Evolutionary conservation across 2,329 filamentous ascomycete genomes (phyloP).

Genomic region (Fusarium xylarioides): DNA sequence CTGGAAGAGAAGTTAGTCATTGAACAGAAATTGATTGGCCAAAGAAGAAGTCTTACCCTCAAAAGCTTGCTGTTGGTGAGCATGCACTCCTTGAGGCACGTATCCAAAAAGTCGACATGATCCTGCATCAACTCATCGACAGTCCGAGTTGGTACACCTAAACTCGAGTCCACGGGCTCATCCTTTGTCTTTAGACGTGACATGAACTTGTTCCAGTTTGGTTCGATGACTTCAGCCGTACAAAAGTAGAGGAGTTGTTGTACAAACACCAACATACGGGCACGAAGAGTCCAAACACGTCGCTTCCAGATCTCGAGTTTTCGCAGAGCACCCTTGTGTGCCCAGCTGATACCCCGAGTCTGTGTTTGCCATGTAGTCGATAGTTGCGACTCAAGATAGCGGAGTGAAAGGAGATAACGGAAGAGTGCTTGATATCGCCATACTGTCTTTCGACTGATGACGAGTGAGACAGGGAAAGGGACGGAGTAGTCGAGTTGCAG

Average conservation of each 20-base stretch:
- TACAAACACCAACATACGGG: conserved; percentile 95
- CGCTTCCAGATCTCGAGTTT: conserved; percentile 92
- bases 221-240: conserved; percentile 96
- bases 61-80: conserved; percentile 95
- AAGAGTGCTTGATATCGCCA: conserved; percentile 96
- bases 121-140: conserved; percentile 99
- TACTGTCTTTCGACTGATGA: conserved; percentile 96
- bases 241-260: conserved; percentile 98
- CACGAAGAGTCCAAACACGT: conserved; percentile 87
- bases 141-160: conserved; percentile 65
- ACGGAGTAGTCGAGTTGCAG: conserved; percentile 94
- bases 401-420: conserved; percentile 88
- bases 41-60: too few relatives aligned
- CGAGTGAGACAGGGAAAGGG: conserved; percentile 93
- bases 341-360: conserved; percentile 82
- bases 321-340: conserved; percentile 76
- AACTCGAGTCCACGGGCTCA: conserved; percentile 44
- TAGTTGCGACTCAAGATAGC: conserved; percentile 87
- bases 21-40: too few relatives aligned
- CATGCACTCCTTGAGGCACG: conserved; percentile 99
- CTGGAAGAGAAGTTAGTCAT: conserved; percentile 64
- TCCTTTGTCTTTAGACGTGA: conserved; percentile 76
- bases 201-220: conserved; percentile 96
- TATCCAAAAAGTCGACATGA: conserved; percentile 97
- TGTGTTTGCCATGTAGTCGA: conserved; percentile 92